phyloP scores from a whole-genome alignment of 495 filamentous ascomycete species.

The Trypethelium eluteriae region DNA sequence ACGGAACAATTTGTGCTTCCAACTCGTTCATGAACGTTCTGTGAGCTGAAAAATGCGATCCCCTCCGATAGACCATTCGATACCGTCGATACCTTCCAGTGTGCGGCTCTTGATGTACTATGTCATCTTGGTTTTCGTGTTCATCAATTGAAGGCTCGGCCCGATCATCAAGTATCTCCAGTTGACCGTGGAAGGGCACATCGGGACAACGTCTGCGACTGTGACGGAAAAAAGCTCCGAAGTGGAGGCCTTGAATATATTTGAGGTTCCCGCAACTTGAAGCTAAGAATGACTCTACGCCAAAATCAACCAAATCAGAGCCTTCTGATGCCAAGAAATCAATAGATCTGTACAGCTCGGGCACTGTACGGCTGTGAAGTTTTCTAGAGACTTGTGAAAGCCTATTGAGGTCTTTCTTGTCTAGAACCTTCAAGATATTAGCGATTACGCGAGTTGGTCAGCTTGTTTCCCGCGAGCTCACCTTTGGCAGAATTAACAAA shows the following conservation, averaged over 20 bases:
- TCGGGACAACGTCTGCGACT: not conserved
- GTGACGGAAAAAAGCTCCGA: not conserved
- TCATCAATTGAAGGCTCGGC: not conserved
- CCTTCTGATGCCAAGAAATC: not conserved
- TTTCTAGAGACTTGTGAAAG: not conserved
- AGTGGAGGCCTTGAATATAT: not conserved
- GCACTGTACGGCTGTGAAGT: not conserved
- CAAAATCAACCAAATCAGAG: not conserved
- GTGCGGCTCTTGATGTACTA: not conserved
- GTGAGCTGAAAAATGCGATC: too few relatives aligned
- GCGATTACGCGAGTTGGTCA: too few relatives aligned
- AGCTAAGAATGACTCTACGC: not conserved
- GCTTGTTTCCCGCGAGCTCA: too few relatives aligned
- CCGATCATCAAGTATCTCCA: not conserved
- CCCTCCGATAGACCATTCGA: too few relatives aligned
- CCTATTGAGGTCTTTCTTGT: not conserved
- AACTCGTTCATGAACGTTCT: too few relatives aligned
- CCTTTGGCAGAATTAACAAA: too few relatives aligned
- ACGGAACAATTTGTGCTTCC: too few relatives aligned
- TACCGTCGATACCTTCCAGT: too few relatives aligned
- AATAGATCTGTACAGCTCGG: constrained; percentile 6
- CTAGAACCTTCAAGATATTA: not conserved
- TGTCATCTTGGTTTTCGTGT: not conserved
- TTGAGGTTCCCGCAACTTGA: not conserved
- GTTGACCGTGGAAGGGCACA: not conserved